Percentiles rank a stretch among this genome's conserved stretches.
These are phyloP conservation scores for Multifurca ochricompacta DNA, from an alignment of 768 basidiomycete genomes.

Conservation along the genomic window DNA sequence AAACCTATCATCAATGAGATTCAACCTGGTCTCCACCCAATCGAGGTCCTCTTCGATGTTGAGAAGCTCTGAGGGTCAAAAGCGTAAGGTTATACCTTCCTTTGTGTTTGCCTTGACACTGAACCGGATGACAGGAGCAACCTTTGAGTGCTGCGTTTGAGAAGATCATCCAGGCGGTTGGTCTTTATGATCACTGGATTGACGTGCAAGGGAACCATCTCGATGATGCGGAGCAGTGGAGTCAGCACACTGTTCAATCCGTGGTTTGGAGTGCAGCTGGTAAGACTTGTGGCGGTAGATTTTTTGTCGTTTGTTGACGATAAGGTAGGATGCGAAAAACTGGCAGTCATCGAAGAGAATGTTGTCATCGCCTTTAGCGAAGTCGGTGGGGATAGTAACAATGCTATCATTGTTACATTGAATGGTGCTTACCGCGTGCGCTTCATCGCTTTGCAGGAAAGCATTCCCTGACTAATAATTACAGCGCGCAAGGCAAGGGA, in stretches of 20 bases:
- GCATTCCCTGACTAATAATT: background rate
- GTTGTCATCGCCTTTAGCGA: constrained; percentile 62
- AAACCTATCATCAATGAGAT: constrained; percentile 60
- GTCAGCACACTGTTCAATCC: constrained; percentile 66
- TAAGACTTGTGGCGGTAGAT: constrained; percentile 25
- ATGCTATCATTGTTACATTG: constrained; percentile 48
- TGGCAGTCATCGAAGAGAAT: constrained; percentile 61
- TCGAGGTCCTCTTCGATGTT: constrained; percentile 71
- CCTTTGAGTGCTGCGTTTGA: constrained; percentile 45
- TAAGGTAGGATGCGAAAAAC: constrained; percentile 50
- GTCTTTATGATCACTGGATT: constrained; percentile 64
- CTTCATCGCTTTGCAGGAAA: background rate
- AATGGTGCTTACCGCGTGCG: constrained; percentile 64
- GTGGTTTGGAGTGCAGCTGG: constrained; percentile 66
- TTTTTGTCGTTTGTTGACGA: constrained; percentile 14
- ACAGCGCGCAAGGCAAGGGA: constrained; percentile 63
- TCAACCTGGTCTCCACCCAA: constrained; percentile 66
- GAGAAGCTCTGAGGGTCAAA: constrained; percentile 62
- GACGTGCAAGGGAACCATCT: constrained; percentile 46
- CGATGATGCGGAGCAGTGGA: constrained; percentile 56
- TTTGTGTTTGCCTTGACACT: background rate
- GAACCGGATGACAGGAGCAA: constrained; percentile 6
- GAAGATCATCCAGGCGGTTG: constrained; percentile 58
- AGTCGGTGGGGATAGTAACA: constrained; percentile 50
- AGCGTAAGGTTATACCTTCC: constrained; percentile 37